These are phyloP conservation scores for Nidularia sp. DNA, from an alignment of 768 basidiomycete genomes.

Conservation along the genomic window DNA sequence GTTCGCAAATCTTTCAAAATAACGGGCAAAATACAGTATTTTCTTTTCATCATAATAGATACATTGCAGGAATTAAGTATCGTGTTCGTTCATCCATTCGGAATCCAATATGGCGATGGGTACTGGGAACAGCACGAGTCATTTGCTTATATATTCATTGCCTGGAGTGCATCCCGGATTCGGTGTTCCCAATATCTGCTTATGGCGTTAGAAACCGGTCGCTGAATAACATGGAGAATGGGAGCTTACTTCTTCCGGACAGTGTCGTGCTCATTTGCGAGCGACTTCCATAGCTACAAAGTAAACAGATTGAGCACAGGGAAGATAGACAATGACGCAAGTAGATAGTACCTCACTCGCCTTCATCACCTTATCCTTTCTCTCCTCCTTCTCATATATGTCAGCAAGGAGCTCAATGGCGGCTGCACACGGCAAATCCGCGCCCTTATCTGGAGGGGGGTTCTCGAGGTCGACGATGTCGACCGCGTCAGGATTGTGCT, in stretches of 20 bases:
- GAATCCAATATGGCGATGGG: no score
- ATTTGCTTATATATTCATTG: neutral
- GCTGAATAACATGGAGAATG: neutral
- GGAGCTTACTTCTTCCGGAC: constrained; percentile 66
- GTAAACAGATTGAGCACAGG: neutral
- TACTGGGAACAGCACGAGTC: no score
- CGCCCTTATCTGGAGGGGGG: constrained; percentile 58
- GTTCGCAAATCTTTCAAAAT: no score
- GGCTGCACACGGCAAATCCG: constrained; percentile 70
- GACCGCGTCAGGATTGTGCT: constrained; percentile 15
- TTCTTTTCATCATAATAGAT: no score
- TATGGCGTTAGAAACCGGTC: constrained; percentile 2
- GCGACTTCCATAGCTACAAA: constrained; percentile 62
- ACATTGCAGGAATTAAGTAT: no score
- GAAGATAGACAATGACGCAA: constrained; percentile 3
- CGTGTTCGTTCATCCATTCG: no score
- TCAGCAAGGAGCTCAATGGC: constrained; percentile 89
- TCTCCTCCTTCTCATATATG: constrained; percentile 55
- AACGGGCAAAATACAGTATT: no score
- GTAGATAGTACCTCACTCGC: constrained; percentile 42
- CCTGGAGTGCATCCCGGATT: constrained; percentile 44
- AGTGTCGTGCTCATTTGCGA: constrained; percentile 67
- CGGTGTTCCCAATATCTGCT: constrained; percentile 76
- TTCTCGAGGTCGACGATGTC: constrained; percentile 72
- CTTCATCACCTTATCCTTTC: constrained; percentile 36